phyloP scores from a whole-genome alignment of 2,329 filamentous ascomycete species.

The Periglandula ipomoeae region DNA sequence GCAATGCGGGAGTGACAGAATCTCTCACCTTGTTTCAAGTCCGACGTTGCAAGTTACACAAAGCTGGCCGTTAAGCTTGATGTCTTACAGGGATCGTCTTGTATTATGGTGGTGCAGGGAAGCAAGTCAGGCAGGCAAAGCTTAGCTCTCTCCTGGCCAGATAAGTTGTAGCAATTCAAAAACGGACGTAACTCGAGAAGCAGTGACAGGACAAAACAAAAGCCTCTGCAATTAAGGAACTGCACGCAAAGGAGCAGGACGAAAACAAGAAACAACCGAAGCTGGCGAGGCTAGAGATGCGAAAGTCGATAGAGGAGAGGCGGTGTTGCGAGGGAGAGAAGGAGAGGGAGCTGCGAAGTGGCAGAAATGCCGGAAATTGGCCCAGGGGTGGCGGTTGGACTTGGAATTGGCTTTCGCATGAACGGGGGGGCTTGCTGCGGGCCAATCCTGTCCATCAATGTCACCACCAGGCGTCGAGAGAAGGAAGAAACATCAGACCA shows the following conservation, averaged over 20 bases:
- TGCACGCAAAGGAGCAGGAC: neutral
- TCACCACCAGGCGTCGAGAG: too few relatives aligned
- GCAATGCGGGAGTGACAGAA: neutral
- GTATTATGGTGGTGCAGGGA: neutral
- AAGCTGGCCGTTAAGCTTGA: neutral
- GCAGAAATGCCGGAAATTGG: neutral
- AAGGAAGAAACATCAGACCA: too few relatives aligned
- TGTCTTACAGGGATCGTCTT: constrained; percentile 3
- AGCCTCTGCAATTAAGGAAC: neutral
- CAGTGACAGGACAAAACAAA: neutral
- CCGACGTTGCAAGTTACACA: constrained; percentile 3
- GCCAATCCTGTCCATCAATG: too few relatives aligned
- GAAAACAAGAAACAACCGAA: neutral
- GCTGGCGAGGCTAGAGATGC: constrained; percentile 5
- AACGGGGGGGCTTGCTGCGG: too few relatives aligned
- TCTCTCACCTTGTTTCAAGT: constrained; percentile 6
- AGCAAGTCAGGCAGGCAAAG: neutral
- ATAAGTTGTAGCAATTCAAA: neutral
- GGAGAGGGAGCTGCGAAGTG: neutral
- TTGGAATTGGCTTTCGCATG: too few relatives aligned
- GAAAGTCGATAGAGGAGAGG: neutral
- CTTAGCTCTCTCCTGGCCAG: constrained; percentile 1
- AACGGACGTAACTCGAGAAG: neutral
- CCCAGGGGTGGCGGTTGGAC: too few relatives aligned
- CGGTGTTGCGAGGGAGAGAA: constrained; percentile 2